Evolutionary conservation across 192 early-diverging fungal genomes (phyloP), one percentile per base, ranked within the genome.

Genomic region (Coemansia sp.): DNA sequence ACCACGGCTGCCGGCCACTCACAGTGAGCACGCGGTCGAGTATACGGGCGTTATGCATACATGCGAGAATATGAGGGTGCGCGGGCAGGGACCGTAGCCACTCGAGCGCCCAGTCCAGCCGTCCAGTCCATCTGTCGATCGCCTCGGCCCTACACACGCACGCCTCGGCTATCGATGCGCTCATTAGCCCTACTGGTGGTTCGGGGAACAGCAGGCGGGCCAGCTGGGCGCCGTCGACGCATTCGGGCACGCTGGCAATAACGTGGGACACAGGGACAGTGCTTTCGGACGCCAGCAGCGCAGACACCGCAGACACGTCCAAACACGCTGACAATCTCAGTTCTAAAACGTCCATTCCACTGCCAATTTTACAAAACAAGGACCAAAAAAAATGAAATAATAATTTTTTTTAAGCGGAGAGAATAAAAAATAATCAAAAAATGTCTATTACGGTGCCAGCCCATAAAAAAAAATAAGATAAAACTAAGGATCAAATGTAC

Each of bases 61-160:
- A 49, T 12, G 0, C 11, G 19, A 23, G 47, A 14, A 49, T 23
- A 0, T 27, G 24, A 6, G 25, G 8, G 11, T 28, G 2, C 2
- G 11, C 28, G 3, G 32, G 60, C 23, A 56, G 32, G n/a, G 45
- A 43, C 16, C 61, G 48, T 16, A 73, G 70, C 63, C 70, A 73
- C 3, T 18, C 19, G 9, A 40, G 31, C 1, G 64, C 58, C 64
- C 70, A 66, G 59, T 73, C 70, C 6, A 66, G 22, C 5, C 64
- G 63, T 1, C 70, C 70, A 4, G 70, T 73, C 52, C 58, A 66
- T 24, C 29, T 54, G 28, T 73, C 70, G 25, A 74, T 66, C 3
- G 33, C 38, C 47, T 64, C 61, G 1, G 71, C 71, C 8, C 71
- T 56, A 24, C 11, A 11, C 12, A 74, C 40, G 14, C 64, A 67